phyloP scores from a whole-genome alignment of 108 stramenopile genomes.

The Cyclotella kingstonii region DNA sequence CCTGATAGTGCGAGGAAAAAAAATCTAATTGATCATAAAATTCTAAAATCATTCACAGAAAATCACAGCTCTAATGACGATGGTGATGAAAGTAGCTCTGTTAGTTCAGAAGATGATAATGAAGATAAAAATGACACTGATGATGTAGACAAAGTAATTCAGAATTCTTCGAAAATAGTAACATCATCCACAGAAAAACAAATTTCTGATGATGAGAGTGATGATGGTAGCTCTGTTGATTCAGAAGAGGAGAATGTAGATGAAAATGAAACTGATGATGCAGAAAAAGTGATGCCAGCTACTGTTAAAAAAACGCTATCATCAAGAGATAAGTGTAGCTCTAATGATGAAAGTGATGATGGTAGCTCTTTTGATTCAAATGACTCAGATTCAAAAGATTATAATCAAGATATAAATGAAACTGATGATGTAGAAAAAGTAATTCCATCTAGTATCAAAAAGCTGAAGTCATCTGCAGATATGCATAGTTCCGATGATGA shows the following conservation, averaged over 20 bases:
- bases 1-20: slow-evolving; percentile 3
- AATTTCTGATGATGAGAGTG: slow-evolving; percentile 5
- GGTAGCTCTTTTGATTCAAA: slow-evolving; percentile 12
- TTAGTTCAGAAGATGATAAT: not conserved
- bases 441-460: not conserved
- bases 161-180: not conserved
- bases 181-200: not conserved
- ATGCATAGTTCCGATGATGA: slow-evolving; percentile 6
- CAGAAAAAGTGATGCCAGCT: not conserved
- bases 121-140: not conserved
- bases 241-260: slow-evolving; percentile 12
- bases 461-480: not conserved
- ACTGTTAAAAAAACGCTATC: slow-evolving; percentile 9
- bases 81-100: not conserved
- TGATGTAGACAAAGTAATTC: not conserved
- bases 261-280: slow-evolving; percentile 13
- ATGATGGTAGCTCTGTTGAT: not conserved
- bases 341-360: slow-evolving; percentile 8
- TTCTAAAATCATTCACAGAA: slow-evolving; percentile 7
- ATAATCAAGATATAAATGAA: not conserved
- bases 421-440: not conserved
- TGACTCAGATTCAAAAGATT: slow-evolving; percentile 3
- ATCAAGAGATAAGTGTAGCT: slow-evolving; percentile 14
- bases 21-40: not conserved
- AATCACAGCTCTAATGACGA: slow-evolving; percentile 13